Evolutionary conservation across 192 early-diverging fungal genomes (phyloP), one percentile per base, ranked within the genome.

Genomic region (Podila clonocystis): DNA sequence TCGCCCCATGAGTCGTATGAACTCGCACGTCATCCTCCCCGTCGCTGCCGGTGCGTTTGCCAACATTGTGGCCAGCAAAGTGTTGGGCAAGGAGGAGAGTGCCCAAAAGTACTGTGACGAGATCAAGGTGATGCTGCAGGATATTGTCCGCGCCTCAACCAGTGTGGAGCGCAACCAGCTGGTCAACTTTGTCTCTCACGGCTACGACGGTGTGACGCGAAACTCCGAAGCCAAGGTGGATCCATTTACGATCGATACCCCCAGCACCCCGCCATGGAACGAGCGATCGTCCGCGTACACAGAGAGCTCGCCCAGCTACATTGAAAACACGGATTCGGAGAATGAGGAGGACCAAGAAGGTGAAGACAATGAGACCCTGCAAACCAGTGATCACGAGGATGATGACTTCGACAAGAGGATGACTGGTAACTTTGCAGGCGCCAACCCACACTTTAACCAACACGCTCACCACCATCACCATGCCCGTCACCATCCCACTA

Each of bases 1-100:
- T 4, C 66, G 77, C 2, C 76, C 76, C 9, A 80, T 80, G 77
- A 65, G 65, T 8, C 60, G 70, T 2, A 80, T 80, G 77, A 80
- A 80, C 63, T 31, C 77, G 4, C 77, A 80, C 58, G 77, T 80
- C 24, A 55, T 80, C 48, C 38, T 80, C 20, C 66, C 77, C 11
- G 77, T 80, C 13, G 77, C 77, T 12, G 77, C 70, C 26, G 77
- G 77, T 0, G 71, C 77, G 17, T 80, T 80, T 52, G 77, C 77
- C 36, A 80, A 68, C 28, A 65, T 80, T 62, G 77, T 80, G 2
- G 66, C 70, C 6, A 80, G 71, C 63, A 68, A 69, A 33, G 1
- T 73, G 9, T 45, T 73, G 11, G 77, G 77, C 9, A 80, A 73
- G 33, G 71, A 68, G 24, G 66, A 80, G 34, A 64, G 30, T 24